Evolutionary conservation across 2,329 filamentous ascomycete species (phyloP).

Genomic region (Sarocladiaceae sp.): DNA sequence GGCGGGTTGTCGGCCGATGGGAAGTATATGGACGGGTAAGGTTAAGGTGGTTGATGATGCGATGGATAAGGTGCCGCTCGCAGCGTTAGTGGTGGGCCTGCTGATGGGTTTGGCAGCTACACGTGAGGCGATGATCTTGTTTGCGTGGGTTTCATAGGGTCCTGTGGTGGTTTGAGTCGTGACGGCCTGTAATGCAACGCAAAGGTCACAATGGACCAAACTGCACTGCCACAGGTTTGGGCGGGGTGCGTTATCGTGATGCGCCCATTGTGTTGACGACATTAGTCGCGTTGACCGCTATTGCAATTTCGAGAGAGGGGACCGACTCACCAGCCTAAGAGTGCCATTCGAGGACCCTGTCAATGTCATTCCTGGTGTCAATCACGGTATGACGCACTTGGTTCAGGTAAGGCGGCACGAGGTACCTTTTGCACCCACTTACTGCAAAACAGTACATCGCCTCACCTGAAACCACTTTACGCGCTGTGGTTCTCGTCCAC

Average conservation of each 20-base stretch:
- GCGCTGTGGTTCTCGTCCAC: background rate
- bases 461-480: conserved; percentile 6
- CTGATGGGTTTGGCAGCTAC: background rate
- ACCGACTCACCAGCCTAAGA: too few relatives aligned
- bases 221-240: background rate
- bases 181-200: background rate
- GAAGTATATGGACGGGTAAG: too few relatives aligned
- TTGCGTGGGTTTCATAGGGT: too few relatives aligned
- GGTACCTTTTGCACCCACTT: background rate
- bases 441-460: background rate
- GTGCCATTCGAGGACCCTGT: too few relatives aligned
- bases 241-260: background rate
- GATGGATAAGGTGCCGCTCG: too few relatives aligned
- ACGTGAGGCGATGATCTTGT: too few relatives aligned
- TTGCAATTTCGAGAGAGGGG: too few relatives aligned
- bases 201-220: too few relatives aligned
- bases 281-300: background rate
- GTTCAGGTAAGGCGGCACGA: background rate
- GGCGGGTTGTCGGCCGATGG: background rate
- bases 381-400: background rate
- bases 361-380: background rate
- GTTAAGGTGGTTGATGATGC: background rate
- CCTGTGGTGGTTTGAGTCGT: conserved; percentile 1
- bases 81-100: too few relatives aligned
- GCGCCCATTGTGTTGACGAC: background rate